phyloP scores from a whole-genome alignment of 2,329 filamentous ascomycete genomes.

The Diaporthe caulivora region DNA sequence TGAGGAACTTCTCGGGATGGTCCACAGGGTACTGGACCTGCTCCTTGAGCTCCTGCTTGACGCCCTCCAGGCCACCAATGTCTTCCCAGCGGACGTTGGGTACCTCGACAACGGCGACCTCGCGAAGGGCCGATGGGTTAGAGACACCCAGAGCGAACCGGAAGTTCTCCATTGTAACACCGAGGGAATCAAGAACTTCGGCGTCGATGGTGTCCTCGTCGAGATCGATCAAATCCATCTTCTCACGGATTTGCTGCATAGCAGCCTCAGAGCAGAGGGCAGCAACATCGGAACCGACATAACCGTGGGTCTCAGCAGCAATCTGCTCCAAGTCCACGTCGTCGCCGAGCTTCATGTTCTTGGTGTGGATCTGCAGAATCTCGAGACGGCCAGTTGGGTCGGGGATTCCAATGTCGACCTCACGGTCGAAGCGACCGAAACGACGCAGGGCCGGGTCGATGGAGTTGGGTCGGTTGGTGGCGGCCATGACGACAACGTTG shows the following conservation, averaged over 20 bases:
- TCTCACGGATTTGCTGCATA: conserved; percentile 99
- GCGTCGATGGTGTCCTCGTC: conserved; percentile 99
- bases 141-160: conserved; percentile 97
- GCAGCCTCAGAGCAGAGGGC: conserved; percentile 98
- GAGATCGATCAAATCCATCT: conserved; percentile 99
- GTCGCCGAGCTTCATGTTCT: conserved; percentile 99
- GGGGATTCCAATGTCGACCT: conserved; percentile 98
- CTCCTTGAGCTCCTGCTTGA: conserved; percentile 99
- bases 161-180: conserved; percentile 99
- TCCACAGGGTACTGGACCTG: conserved; percentile 99
- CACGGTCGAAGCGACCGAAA: conserved; percentile 98
- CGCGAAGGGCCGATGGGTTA: conserved; percentile 97
- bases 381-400: conserved; percentile 98
- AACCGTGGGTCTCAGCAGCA: conserved; percentile 97
- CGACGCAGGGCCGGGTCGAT: conserved; percentile 97
- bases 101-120: conserved; percentile 98
- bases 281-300: conserved; percentile 97
- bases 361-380: conserved; percentile 99
- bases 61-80: conserved; percentile 96
- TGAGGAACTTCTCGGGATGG: conserved; percentile 99
- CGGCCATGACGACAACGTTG: conserved; percentile 99
- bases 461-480: conserved; percentile 98
- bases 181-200: conserved; percentile 96
- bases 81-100: conserved; percentile 99
- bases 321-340: conserved; percentile 98